phyloP scores from a whole-genome alignment of 345 rosid genomes.

The Corymbia maculata region DNA sequence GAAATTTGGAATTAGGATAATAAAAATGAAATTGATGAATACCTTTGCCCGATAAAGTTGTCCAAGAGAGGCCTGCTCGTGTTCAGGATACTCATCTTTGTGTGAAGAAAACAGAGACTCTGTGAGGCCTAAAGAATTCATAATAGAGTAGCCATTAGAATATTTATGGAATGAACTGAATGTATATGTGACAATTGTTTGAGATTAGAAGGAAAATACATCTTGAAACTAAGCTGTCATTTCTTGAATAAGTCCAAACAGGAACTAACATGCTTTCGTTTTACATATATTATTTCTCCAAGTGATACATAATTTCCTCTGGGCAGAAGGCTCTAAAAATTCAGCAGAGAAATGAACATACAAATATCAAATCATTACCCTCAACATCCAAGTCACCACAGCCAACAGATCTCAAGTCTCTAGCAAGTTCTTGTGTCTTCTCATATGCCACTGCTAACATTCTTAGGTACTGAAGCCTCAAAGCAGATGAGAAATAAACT shows the following conservation, averaged over 20 bases:
- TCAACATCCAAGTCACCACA: constrained; percentile 98
- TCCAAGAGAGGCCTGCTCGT: constrained; percentile 83
- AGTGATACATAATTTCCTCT: background rate
- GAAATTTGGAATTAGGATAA: background rate
- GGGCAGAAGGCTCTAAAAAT: background rate
- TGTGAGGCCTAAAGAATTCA: constrained; percentile 59
- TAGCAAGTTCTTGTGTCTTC: constrained; percentile 96
- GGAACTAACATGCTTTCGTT: background rate
- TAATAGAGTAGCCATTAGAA: background rate
- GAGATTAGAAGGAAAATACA: background rate
- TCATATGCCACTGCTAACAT: constrained; percentile 94
- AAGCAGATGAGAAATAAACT: constrained; percentile 12
- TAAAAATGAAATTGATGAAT: background rate
- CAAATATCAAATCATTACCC: constrained; percentile 27
- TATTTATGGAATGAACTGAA: background rate
- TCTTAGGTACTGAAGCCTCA: constrained; percentile 85
- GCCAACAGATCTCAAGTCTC: constrained; percentile 88
- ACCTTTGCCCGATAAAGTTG: constrained; percentile 94
- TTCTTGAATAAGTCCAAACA: background rate
- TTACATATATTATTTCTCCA: background rate
- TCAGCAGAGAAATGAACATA: background rate
- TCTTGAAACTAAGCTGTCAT: background rate
- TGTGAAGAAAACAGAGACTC: constrained; percentile 89
- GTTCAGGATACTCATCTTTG: constrained; percentile 95
- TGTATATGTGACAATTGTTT: background rate